A percentile compares a stretch with the other conserved stretches of the same genome.
phyloP scores from a whole-genome alignment of 306 rosid species.

The Rosa chinensis region DNA sequence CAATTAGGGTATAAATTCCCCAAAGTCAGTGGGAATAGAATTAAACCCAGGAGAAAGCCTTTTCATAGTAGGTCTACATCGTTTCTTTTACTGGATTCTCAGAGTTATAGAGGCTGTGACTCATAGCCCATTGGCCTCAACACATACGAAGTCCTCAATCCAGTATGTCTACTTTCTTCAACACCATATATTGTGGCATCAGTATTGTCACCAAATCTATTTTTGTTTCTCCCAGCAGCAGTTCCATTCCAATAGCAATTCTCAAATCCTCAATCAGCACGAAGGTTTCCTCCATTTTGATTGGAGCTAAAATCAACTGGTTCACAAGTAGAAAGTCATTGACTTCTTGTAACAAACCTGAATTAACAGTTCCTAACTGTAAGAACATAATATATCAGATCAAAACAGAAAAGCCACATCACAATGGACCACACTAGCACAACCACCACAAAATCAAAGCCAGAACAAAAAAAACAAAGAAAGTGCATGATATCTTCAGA shows the following conservation, averaged over 20 bases:
- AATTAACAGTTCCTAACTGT: background rate
- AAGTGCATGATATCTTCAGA: background rate
- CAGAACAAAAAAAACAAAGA: background rate
- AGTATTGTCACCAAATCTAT: too few relatives aligned
- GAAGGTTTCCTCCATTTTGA: background rate
- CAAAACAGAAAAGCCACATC: background rate
- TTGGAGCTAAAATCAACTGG: background rate
- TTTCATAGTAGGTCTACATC: too few relatives aligned
- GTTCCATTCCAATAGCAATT: too few relatives aligned
- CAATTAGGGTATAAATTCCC: background rate
- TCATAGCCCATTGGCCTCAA: background rate
- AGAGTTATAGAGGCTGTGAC: background rate
- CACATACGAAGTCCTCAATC: background rate
- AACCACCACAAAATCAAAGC: background rate
- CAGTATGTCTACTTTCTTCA: background rate
- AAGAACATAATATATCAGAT: background rate
- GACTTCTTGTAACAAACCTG: background rate
- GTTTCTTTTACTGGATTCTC: background rate
- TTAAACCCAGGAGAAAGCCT: background rate
- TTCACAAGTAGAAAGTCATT: background rate
- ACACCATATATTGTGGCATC: too few relatives aligned
- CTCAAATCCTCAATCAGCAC: too few relatives aligned
- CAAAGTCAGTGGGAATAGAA: background rate
- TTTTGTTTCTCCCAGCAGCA: too few relatives aligned
- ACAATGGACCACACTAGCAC: background rate